Base-by-base conservation (phyloP, 345 rosid species). In the Sisymbrium altissimum region DNA sequence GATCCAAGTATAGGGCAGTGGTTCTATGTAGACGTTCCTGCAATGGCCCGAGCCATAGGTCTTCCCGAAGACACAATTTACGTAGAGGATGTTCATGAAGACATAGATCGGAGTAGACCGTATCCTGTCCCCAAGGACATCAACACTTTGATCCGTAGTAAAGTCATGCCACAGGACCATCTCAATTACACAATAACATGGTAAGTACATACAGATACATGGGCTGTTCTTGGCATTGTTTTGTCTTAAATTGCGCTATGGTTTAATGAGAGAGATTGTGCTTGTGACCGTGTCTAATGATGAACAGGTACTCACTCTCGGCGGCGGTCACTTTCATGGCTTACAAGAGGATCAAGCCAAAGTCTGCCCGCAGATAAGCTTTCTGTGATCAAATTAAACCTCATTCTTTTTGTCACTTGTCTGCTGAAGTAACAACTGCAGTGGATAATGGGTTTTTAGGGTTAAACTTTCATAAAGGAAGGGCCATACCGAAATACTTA, bases 121-220 rank as follows among this genome's bases (percentile, higher is more conserved):
- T 95, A 92, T 68, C 99, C 99, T 75, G 77, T 95, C 64, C 94
- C 97, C 0, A 95, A 95, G 77, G 99, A 90, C 78, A 79, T 85
- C 45, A 88, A 85, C 59, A 81, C 88, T 35, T 86, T 95, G 86
- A 86, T 92, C 62, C 87, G 80, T 63, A 95, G 92, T 83, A 92
- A 97, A 72, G 97, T 95, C 52, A 95, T 90, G 99, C 99, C 99
- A 11, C 97, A 87, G 50, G 97, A 92, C 79, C 99, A 95, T 84
- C 88, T 92, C n/a, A 90, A 95, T 71, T 95, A 95, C 78, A 80
- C 85, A 19, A 75, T 95, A 75, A 92, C 98, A 76, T 90, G 98
- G 99, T 95, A 90, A 78, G 53, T 65, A 45, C 6, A 55, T 41
- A 65, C 36, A 66, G 33, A 71, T 17, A 12, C 64, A 40, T 32